phyloP scores from a whole-genome alignment of 306 rosid genomes.

The Urtica urens region DNA sequence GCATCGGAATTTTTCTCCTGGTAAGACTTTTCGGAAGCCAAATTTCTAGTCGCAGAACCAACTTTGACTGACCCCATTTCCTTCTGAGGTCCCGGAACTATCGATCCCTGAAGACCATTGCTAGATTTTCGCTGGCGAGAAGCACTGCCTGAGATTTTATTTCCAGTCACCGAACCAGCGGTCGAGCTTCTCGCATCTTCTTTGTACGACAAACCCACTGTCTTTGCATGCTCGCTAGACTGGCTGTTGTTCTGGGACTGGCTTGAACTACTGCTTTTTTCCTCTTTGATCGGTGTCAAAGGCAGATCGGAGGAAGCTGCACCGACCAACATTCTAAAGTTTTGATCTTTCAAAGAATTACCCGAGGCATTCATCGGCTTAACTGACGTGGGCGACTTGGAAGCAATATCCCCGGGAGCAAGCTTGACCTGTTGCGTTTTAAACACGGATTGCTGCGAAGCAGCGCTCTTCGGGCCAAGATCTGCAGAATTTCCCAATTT shows the following conservation, averaged over 20 bases:
- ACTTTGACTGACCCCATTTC: conserved; percentile 44
- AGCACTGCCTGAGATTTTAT: conserved; percentile 48
- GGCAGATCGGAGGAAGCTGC: conserved; percentile 45
- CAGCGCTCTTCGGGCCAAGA: conserved; percentile 48
- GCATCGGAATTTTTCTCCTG: conserved; percentile 33
- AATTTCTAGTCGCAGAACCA: conserved; percentile 27
- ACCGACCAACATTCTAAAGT: conserved; percentile 21
- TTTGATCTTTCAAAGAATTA: conserved; percentile 35
- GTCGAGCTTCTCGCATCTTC: conserved; percentile 73
- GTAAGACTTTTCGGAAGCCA: conserved; percentile 32
- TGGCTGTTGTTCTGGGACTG: conserved; percentile 77
- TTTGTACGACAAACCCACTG: conserved; percentile 42
- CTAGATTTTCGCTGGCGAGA: conserved; percentile 53
- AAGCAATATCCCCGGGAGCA: conserved; percentile 34
- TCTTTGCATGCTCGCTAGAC: conserved; percentile 67
- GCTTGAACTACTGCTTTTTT: conserved; percentile 79
- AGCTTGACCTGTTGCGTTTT: conserved; percentile 46
- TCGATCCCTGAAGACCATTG: conserved; percentile 42
- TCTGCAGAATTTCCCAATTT: conserved; percentile 48
- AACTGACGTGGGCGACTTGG: conserved; percentile 37
- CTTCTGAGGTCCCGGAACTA: conserved; percentile 36
- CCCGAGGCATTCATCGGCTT: conserved; percentile 35
- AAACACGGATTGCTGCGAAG: conserved; percentile 36
- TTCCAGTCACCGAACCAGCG: conserved; percentile 45
- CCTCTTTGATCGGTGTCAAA: conserved; percentile 61